Evolutionary conservation across 768 basidiomycete genomes (phyloP).

Genomic region (Dendrothele bispora): DNA sequence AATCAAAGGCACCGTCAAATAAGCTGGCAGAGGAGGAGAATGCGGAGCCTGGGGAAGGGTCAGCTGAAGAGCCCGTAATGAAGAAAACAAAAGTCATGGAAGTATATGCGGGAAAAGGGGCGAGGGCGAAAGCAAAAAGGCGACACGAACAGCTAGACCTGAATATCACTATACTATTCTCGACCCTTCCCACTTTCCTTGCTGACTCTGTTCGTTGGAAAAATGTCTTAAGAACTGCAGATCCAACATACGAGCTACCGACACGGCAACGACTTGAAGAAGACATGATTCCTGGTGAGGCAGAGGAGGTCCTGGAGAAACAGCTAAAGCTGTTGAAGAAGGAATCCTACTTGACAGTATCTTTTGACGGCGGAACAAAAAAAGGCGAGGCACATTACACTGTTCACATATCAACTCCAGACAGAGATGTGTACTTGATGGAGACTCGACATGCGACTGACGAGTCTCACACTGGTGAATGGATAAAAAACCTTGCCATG

Average conservation of each 20-base stretch:
- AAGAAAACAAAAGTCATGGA: no score
- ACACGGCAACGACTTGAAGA: conserved; percentile 7
- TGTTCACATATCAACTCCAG: conserved; percentile 28
- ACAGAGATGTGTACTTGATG: conserved; percentile 25
- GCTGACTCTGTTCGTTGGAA: not conserved
- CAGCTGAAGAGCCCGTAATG: no score
- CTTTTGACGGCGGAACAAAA: conserved; percentile 29
- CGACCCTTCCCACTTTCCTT: not conserved
- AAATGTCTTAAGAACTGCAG: not conserved
- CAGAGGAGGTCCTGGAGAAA: conserved; percentile 4
- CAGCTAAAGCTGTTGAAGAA: conserved; percentile 5
- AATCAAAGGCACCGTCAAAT: no score
- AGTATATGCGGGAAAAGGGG: no score
- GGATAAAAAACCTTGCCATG: no score
- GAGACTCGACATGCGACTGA: conserved; percentile 23
- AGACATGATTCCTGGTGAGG: conserved; percentile 13
- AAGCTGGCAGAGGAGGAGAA: no score
- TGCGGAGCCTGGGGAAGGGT: no score
- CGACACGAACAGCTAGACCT: no score
- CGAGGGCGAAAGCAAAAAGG: no score
- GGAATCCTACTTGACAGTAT: conserved; percentile 16
- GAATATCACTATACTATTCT: no score
- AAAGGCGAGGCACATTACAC: conserved; percentile 27
- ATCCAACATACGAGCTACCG: not conserved
- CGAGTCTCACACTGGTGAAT: conserved; percentile 27